Conservation (phyloP, 2,329 filamentous ascomycete species). For the Aspergillus flavus region DNA sequence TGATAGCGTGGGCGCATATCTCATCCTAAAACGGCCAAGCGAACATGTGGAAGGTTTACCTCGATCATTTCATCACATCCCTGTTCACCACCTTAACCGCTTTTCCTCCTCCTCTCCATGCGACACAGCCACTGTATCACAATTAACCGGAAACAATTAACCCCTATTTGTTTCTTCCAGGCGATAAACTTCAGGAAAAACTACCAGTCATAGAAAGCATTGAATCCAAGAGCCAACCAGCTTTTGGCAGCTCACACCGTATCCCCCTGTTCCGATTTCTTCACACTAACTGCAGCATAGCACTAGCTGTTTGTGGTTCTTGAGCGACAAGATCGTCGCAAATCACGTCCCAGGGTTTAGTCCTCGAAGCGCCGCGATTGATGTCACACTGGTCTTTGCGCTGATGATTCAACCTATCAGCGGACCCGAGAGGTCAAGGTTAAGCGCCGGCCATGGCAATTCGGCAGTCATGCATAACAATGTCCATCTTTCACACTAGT, state of each 20-base stretch:
- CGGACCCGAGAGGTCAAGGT: conserved; percentile 14
- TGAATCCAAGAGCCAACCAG: background rate
- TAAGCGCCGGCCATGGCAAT: conserved; percentile 33
- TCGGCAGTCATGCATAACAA: conserved; percentile 17
- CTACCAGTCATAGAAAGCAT: background rate
- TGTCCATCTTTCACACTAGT: conserved; percentile 24
- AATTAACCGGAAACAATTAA: background rate
- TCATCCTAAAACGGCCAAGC: background rate
- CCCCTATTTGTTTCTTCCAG: background rate
- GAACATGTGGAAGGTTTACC: background rate
- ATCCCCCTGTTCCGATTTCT: background rate
- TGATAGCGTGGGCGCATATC: background rate
- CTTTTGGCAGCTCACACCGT: background rate
- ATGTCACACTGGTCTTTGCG: conserved; percentile 14
- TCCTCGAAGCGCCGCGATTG: conserved; percentile 21
- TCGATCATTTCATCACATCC: background rate
- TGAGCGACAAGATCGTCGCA: conserved; percentile 13
- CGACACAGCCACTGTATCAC: background rate
- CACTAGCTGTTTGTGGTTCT: conserved; percentile 4
- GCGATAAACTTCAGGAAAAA: background rate
- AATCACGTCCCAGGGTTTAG: conserved; percentile 11
- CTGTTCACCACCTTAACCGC: background rate
- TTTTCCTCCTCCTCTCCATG: background rate
- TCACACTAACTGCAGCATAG: conserved; percentile 1
- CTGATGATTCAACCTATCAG: conserved; percentile 25